Percentiles rank a stretch among this genome's conserved stretches.
These are phyloP conservation scores for Cyberlindnera suaveolens DNA, from an alignment of 805 yeast genomes.

Conservation along the genomic window DNA sequence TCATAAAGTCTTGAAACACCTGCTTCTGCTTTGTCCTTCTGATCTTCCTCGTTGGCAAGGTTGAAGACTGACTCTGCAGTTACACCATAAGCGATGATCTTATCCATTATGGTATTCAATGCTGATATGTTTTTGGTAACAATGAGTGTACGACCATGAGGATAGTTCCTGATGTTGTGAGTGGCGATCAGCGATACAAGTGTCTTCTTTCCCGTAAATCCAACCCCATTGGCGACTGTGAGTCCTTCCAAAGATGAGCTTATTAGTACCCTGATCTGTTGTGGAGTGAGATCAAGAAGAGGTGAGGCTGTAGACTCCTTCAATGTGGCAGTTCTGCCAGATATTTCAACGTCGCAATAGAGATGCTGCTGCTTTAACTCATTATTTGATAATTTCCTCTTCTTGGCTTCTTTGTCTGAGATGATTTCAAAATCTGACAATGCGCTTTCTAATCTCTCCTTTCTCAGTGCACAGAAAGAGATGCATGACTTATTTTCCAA, in stretches of 20 bases:
- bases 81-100: background rate
- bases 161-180: constrained; percentile 16
- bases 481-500: background rate
- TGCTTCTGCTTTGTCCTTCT: background rate
- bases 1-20: constrained; percentile 8
- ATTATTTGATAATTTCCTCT: constrained; percentile 1
- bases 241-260: constrained; percentile 31
- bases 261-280: constrained; percentile 13
- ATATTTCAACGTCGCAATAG: background rate
- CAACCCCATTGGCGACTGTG: constrained; percentile 42
- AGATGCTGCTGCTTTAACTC: background rate
- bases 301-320: background rate
- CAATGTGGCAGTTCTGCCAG: background rate
- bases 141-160: constrained; percentile 12
- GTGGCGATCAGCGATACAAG: constrained; percentile 21
- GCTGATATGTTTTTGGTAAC: constrained; percentile 5
- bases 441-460: constrained; percentile 2
- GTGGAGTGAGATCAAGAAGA: background rate
- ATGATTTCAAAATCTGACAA: background rate
- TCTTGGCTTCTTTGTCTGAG: constrained; percentile 1
- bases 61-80: constrained; percentile 2
- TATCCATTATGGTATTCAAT: background rate
- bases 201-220: constrained; percentile 46
- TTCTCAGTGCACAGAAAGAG: background rate
- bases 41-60: constrained; percentile 2